These are phyloP conservation scores for Coprinopsis sp. DNA, from an alignment of 768 basidiomycete species.

Conservation along the genomic window DNA sequence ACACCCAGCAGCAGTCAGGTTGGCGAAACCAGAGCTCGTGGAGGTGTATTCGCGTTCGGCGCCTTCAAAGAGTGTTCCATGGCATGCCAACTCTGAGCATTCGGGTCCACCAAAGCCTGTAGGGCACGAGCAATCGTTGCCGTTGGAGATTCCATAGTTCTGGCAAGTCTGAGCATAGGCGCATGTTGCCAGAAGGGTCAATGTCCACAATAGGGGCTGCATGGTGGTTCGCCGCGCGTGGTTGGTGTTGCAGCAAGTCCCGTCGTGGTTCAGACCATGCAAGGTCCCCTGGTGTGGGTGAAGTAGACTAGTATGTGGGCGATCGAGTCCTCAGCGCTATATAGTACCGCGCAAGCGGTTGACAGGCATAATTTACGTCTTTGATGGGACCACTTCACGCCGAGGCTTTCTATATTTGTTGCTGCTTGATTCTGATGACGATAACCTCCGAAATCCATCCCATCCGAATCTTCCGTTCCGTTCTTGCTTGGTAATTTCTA, in stretches of 20 bases:
- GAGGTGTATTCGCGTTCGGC: constrained; percentile 48
- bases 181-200: constrained; percentile 8
- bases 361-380: too few species aligned
- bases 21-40: constrained; percentile 45
- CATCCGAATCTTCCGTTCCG: neutral
- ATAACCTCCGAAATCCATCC: too few species aligned
- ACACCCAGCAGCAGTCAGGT: constrained; percentile 65
- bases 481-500: neutral
- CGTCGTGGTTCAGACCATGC: too few species aligned
- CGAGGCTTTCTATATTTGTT: too few species aligned
- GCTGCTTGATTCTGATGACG: too few species aligned
- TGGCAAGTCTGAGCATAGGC: constrained; percentile 49
- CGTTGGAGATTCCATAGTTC: constrained; percentile 61
- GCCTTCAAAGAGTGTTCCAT: constrained; percentile 78
- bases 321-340: too few species aligned
- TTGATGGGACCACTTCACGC: too few species aligned
- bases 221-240: neutral
- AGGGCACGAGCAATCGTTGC: constrained; percentile 68
- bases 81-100: constrained; percentile 70
- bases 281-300: too few species aligned
- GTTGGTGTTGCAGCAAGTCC: neutral
- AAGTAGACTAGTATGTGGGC: too few species aligned
- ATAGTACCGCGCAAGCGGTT: too few species aligned
- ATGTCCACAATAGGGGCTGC: neutral
- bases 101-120: constrained; percentile 72